Evolutionary conservation across 371 early-diverging fungal species (phyloP), one percentile per base, ranked within the genome.

Genomic region (Mortierella sp.): DNA sequence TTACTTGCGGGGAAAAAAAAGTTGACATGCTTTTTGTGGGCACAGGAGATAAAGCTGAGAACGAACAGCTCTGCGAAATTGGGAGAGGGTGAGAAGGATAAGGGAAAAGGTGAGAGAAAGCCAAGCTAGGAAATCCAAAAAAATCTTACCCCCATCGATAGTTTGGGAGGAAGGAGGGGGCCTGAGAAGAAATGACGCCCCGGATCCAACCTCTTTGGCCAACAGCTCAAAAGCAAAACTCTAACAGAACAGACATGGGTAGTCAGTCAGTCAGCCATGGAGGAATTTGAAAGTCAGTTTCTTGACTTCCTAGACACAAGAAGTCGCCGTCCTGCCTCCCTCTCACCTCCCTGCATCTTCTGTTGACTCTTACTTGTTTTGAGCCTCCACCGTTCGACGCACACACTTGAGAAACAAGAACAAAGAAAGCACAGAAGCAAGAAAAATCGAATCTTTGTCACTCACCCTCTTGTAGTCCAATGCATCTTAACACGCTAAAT

Each of bases 21-120:
- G 63, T 63, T 63, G 21, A 16, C 32, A 3, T 21, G 38, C 3
- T 14, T 38, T 1, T 35, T 68, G 21, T 35, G 18, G 16, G 32
- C 35, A 38, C 68, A 24, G 38, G 11, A 24, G 68, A 68, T 68
- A 68, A 68, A 68, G 68, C 68, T 68, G 68, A 68, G 68, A 68
- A 41, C n/a, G 68, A 68, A 68, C 41, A 68, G 21, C 14, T n/a
- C n/a, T 68, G 4, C 58, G 46, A 74, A 27, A 27, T 11, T 46
- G 48, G 60, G 21, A 74, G 43, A 55, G 49, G 18, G 75, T 10
- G 43, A 14, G 38, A 75, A 11, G 18, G 32, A 48, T n/a, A 18
- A 21, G 11, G 11, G 14, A 43, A 43, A 44, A 18, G 46, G 41
- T n/a, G 38, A 18, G 29, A 74, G 58, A n/a, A 49, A 49, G 54